These are phyloP conservation scores for Neofusicoccum sp. DNA, from an alignment of 2,329 filamentous ascomycete species.

Conservation along the genomic window DNA sequence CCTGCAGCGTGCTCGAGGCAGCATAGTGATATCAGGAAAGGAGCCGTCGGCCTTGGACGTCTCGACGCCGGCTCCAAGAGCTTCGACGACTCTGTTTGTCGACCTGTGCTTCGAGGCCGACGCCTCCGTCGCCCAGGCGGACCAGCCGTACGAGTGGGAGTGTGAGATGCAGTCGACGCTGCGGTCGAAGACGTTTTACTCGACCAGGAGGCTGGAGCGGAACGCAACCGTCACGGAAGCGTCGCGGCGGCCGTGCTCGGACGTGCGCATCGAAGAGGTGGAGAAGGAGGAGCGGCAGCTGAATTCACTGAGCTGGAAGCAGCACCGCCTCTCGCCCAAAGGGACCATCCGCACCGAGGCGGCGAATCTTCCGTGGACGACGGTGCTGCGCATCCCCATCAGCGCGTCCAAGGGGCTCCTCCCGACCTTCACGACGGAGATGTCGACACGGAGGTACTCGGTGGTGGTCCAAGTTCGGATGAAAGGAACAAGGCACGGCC, in stretches of 20 bases:
- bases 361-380: neutral
- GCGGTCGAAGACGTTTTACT: neutral
- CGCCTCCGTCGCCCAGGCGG: neutral
- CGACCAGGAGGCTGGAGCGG: neutral
- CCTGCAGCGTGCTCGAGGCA: neutral
- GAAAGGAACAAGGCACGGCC: neutral
- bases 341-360: neutral
- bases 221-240: neutral
- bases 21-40: no score
- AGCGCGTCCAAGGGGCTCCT: neutral
- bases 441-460: neutral
- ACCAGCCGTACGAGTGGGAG: neutral
- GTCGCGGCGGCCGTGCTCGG: neutral
- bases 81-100: neutral
- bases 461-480: neutral
- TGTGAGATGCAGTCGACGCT: neutral
- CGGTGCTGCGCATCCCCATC: neutral
- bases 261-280: neutral
- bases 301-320: neutral
- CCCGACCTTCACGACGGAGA: neutral
- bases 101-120: neutral
- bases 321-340: neutral
- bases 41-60: neutral
- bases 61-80: neutral
- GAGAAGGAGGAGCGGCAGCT: neutral